Conservation (phyloP, 2,329 filamentous ascomycete genomes). For the Tolypocladium ophioglossoides region DNA sequence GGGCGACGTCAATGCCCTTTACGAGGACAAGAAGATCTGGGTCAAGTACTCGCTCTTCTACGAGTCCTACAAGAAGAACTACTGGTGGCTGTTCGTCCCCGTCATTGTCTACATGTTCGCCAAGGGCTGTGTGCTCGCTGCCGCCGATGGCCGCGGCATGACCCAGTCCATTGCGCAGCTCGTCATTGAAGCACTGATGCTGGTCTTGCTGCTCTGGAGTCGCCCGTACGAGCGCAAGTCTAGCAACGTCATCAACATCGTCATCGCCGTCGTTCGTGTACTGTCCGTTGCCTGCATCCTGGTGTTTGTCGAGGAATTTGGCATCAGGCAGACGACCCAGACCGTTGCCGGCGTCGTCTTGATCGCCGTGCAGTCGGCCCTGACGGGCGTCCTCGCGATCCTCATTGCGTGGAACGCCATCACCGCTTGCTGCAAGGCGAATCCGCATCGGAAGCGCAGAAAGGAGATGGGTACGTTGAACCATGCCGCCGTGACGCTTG, state of each 20-base stretch:
- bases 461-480: constrained; percentile 72
- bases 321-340: constrained; percentile 82
- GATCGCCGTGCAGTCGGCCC: constrained; percentile 77
- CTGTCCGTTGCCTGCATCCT: constrained; percentile 82
- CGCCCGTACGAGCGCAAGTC: constrained; percentile 81
- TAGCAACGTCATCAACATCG: constrained; percentile 85
- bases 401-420: constrained; percentile 85
- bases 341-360: constrained; percentile 89
- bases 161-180: constrained; percentile 71
- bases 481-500: not conserved
- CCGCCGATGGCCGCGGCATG: constrained; percentile 75
- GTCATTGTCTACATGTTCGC: constrained; percentile 82
- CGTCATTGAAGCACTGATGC: constrained; percentile 69
- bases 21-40: constrained; percentile 85
- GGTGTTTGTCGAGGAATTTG: constrained; percentile 88
- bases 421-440: constrained; percentile 71
- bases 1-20: constrained; percentile 63
- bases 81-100: constrained; percentile 96
- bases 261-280: constrained; percentile 81
- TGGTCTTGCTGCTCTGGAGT: constrained; percentile 70
- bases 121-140: constrained; percentile 78
- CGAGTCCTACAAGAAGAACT: constrained; percentile 85
- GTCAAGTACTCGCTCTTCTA: constrained; percentile 96
- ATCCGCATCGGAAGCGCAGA: constrained; percentile 78
- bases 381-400: constrained; percentile 76